phyloP scores from a whole-genome alignment of 1,284 basidiomycete species.

The Cerioporus squamosus region DNA sequence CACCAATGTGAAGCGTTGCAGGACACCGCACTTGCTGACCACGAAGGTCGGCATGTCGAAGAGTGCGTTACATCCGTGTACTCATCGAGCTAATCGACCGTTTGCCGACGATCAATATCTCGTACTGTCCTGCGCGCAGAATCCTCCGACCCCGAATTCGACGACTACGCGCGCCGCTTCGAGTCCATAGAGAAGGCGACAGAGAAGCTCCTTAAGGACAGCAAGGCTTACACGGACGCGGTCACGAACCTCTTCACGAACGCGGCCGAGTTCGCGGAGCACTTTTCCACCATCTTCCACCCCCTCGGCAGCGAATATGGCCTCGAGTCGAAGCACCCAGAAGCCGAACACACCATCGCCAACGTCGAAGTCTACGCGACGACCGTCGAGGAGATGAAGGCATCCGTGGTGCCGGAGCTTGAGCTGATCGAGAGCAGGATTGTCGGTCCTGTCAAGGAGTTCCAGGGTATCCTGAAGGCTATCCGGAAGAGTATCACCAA shows the following conservation, averaged over 20 bases:
- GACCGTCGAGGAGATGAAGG: slow-evolving; percentile 84
- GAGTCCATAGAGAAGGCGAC: slow-evolving; percentile 78
- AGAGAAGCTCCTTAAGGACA: slow-evolving; percentile 93
- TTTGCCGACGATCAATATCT: slow-evolving; percentile 9
- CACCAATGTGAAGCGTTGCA: slow-evolving; percentile 33
- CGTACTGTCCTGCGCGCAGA: slow-evolving; percentile 48
- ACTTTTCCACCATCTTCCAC: slow-evolving; percentile 80
- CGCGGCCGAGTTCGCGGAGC: slow-evolving; percentile 77
- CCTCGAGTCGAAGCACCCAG: slow-evolving; percentile 78
- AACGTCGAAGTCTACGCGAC: slow-evolving; percentile 76
- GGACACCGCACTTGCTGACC: slow-evolving; percentile 89
- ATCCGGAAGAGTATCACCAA: slow-evolving; percentile 96
- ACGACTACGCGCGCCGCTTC: slow-evolving; percentile 83
- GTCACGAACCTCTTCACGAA: slow-evolving; percentile 85
- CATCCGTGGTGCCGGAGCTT: slow-evolving; percentile 86
- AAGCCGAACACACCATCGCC: slow-evolving; percentile 78
- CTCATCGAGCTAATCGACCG: slow-evolving; percentile 1
- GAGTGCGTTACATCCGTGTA: slow-evolving; percentile 61
- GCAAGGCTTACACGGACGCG: slow-evolving; percentile 85
- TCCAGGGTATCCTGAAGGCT: slow-evolving; percentile 84
- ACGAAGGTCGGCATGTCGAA: slow-evolving; percentile 88
- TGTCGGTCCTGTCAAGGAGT: slow-evolving; percentile 86
- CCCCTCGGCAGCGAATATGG: slow-evolving; percentile 87
- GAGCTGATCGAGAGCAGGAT: slow-evolving; percentile 94
- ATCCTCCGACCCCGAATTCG: slow-evolving; percentile 87